Conservation (phyloP, 441 rosid species). For the Dalechampia spathulata region DNA sequence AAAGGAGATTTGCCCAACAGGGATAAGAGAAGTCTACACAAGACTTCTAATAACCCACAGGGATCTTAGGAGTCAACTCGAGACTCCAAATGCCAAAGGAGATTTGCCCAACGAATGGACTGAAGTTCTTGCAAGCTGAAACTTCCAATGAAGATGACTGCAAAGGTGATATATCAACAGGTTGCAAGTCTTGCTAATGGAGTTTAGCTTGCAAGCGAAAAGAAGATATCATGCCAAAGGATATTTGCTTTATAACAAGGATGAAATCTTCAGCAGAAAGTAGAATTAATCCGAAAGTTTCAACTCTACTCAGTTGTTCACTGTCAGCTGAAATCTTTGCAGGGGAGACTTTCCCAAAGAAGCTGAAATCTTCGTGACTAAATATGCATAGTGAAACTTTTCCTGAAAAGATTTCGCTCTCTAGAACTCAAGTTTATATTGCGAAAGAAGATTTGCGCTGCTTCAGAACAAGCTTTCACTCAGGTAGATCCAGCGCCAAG, state of each 20-base stretch:
- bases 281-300: not conserved
- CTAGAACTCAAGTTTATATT: slow-evolving; percentile 13
- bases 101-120: slow-evolving; percentile 65
- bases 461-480: too few relatives aligned
- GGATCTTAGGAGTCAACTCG: slow-evolving; percentile 20
- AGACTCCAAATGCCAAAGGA: slow-evolving; percentile 62
- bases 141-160: slow-evolving; percentile 27
- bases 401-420: slow-evolving; percentile 8
- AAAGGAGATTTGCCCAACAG: slow-evolving; percentile 77
- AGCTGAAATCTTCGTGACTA: slow-evolving; percentile 18
- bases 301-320: slow-evolving; percentile 16
- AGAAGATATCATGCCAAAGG: slow-evolving; percentile 25
- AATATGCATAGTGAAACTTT: not conserved
- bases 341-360: slow-evolving; percentile 45
- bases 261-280: slow-evolving; percentile 17
- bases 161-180: slow-evolving; percentile 19
- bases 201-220: slow-evolving; percentile 21
- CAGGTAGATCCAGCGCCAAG: slow-evolving; percentile 12
- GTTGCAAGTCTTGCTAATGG: slow-evolving; percentile 18
- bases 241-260: slow-evolving; percentile 32
- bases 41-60: slow-evolving; percentile 43
- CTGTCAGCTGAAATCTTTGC: slow-evolving; percentile 19
- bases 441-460: slow-evolving; percentile 47
- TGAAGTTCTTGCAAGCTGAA: slow-evolving; percentile 24
- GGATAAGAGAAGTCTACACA: slow-evolving; percentile 31